A percentile compares a stretch with the other conserved stretches of the same genome.
Evolutionary conservation across 495 filamentous ascomycete species (phyloP).

Genomic region (Penicillium bialowiezense): DNA sequence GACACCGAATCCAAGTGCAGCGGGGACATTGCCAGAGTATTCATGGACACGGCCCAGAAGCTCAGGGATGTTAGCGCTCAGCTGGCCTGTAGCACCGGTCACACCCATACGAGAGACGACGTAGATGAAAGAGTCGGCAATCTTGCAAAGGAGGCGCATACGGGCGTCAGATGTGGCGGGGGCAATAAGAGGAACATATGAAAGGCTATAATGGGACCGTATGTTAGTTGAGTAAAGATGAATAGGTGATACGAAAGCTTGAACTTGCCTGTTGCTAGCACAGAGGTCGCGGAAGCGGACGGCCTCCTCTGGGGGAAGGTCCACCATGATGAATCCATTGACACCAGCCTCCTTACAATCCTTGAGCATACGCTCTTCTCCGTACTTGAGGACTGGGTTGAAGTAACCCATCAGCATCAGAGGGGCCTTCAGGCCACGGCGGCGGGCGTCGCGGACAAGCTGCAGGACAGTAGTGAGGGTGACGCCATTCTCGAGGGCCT

Average conservation of each 20-base stretch:
- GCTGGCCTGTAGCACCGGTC: conserved; percentile 80
- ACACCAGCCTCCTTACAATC: conserved; percentile 85
- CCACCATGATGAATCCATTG: conserved; percentile 97
- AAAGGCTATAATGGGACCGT: conserved; percentile 57
- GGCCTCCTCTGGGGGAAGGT: conserved; percentile 95
- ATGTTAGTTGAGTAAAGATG: background rate
- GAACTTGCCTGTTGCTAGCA: conserved; percentile 62
- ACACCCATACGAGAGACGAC: conserved; percentile 98
- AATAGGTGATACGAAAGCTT: background rate
- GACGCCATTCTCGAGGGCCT: conserved; percentile 21
- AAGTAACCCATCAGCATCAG: conserved; percentile 90
- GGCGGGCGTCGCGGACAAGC: background rate
- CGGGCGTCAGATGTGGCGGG: conserved; percentile 88
- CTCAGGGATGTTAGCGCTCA: conserved; percentile 76
- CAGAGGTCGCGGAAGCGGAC: conserved; percentile 86
- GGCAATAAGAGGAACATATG: conserved; percentile 93
- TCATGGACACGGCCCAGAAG: conserved; percentile 83
- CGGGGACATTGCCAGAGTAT: conserved; percentile 85
- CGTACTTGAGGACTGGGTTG: conserved; percentile 90
- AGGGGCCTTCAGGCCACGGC: background rate
- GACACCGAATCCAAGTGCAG: conserved; percentile 92
- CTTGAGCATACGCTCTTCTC: conserved; percentile 80
- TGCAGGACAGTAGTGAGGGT: background rate
- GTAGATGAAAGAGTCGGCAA: conserved; percentile 99
- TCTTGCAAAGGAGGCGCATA: conserved; percentile 93